A percentile compares a stretch with the other conserved stretches of the same genome.
phyloP scores from a whole-genome alignment of 768 basidiomycete genomes.

The Daedalea quercina region DNA sequence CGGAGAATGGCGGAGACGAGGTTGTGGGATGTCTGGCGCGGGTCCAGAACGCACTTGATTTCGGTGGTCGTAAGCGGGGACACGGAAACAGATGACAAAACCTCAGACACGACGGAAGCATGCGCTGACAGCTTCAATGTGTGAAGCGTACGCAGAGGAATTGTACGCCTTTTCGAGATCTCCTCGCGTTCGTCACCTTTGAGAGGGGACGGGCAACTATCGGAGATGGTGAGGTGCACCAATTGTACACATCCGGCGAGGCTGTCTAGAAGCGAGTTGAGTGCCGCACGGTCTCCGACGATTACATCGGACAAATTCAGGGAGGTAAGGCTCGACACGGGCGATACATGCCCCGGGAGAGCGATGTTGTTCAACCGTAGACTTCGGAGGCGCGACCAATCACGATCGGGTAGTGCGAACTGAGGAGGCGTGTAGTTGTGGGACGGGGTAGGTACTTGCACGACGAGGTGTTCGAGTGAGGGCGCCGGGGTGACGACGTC shows the following conservation, averaged over 20 bases:
- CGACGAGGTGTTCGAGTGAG: neutral
- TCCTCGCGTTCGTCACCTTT: neutral
- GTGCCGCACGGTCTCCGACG: neutral
- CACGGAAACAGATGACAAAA: neutral
- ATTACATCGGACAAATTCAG: neutral
- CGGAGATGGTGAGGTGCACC: neutral
- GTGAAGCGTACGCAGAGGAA: neutral
- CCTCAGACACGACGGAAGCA: neutral
- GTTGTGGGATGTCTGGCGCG: neutral
- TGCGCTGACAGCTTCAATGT: neutral
- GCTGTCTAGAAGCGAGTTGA: neutral
- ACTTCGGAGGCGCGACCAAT: neutral
- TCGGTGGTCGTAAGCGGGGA: neutral
- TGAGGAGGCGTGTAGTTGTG: neutral
- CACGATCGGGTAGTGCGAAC: neutral
- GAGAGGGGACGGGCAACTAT: neutral
- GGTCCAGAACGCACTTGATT: neutral
- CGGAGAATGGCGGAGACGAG: neutral
- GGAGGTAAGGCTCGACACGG: neutral
- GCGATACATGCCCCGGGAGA: neutral
- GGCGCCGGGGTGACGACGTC: neutral
- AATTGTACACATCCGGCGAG: neutral
- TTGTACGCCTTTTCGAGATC: neutral
- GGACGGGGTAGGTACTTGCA: neutral
- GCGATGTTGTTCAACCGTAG: neutral